phyloP scores from a whole-genome alignment of 2,329 filamentous ascomycete species.

The Lasiodiplodia sp. region DNA sequence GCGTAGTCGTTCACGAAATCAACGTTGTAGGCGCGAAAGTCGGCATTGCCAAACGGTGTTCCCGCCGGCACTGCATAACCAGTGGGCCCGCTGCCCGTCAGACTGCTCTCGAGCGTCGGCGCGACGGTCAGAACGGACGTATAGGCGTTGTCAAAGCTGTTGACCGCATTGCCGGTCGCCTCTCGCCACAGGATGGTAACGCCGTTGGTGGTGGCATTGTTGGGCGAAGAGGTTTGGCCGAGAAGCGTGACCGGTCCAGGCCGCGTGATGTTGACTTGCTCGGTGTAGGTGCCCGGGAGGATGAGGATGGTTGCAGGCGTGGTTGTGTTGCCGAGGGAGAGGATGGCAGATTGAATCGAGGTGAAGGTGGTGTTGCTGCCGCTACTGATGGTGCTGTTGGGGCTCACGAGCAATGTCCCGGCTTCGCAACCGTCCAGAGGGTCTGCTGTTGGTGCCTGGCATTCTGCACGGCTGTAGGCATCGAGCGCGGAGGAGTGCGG shows the following conservation, averaged over 20 bases:
- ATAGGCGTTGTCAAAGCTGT: conserved; percentile 66
- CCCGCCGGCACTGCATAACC: conserved; percentile 66
- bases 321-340: conserved; percentile 55
- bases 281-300: conserved; percentile 66
- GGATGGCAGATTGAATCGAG: conserved; percentile 58
- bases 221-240: conserved; percentile 60
- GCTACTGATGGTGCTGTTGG: conserved; percentile 31
- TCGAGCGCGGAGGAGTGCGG: conserved; percentile 40
- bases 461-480: conserved; percentile 34
- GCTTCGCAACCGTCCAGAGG: conserved; percentile 50
- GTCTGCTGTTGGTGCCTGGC: conserved; percentile 47
- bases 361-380: conserved; percentile 37
- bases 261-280: conserved; percentile 72
- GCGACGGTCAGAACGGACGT: conserved; percentile 69
- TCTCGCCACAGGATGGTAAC: conserved; percentile 67
- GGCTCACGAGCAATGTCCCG: conserved; percentile 42
- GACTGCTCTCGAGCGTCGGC: conserved; percentile 67
- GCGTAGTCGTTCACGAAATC: conserved; percentile 69
- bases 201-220: conserved; percentile 55
- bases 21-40: conserved; percentile 73
- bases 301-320: conserved; percentile 64
- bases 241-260: conserved; percentile 67
- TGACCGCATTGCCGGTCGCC: conserved; percentile 56
- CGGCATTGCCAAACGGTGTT: conserved; percentile 68
- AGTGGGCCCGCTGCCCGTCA: conserved; percentile 68